Base-by-base conservation (phyloP, 148 eudicot species). In the Diospyros lotus region DNA sequence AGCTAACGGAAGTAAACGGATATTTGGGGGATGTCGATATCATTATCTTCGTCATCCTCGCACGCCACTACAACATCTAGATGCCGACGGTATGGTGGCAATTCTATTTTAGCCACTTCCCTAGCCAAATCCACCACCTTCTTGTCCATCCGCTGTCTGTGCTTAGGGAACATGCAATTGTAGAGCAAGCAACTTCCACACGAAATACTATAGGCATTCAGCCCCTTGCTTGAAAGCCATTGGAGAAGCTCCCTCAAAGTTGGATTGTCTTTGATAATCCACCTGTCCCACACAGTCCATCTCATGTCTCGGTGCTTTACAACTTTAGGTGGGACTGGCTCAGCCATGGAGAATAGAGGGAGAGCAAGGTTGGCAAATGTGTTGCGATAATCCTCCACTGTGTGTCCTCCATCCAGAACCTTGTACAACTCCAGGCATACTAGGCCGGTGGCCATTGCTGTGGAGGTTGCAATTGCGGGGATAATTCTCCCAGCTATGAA, bases 361-460 rank as follows among this genome's bases (percentile, higher is more conserved):
- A 91, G 85, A 12, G 97, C 98, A 9, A 94, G 80, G 82, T 91
- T 94, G 9, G 95, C 98, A 78, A 89, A 94, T 8, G 97, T 90
- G 78, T 94, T 91, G 9, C 93, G 85, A 77, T 89, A 94, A 73
- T 94, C 98, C 82, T 91, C 98, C 62, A 88, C 61, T 68, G 84
- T 90, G 87, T 90, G 98, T 14, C 69, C 72, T 45, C 89, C 91
- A 55, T 81, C 86, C 11, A 94, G 69, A 74, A 87, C 95, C 86
- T 94, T 94, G 84, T 94, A 91, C 3, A 94, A 89, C 88, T 94
- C 97, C 48, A 94, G 87, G 83, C 97, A 94, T n/a, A 94, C 98
- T 13, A 94, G 79, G 50, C 98, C 98, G 6, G 98, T 90, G 40
- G 97, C 98, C 91, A 90, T 82, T 11, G 97, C 93, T 7, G 95